Evolutionary conservation across 768 basidiomycete species (phyloP), one percentile per base, ranked within the genome.

Genomic region (Podaxis sp.): DNA sequence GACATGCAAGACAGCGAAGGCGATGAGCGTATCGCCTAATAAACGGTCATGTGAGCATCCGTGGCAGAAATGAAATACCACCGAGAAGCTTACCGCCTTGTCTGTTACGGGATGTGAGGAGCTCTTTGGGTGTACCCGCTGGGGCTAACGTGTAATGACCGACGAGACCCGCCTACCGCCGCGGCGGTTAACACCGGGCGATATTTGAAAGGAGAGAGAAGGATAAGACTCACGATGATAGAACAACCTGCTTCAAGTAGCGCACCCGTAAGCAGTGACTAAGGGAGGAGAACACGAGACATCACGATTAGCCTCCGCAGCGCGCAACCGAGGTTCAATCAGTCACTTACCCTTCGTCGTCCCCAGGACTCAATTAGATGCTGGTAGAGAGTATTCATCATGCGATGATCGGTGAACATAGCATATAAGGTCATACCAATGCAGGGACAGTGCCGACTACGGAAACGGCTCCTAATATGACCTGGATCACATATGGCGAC

Each of bases 1-100:
- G 28, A 93, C 88, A 57, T 92, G 90, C 26, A 92, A 73, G n/a
- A 92, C 82, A 0, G 88, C 91, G 67, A 92, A 92, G 0, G 89
- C 82, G 65, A 93, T 90, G 39, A 91, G 76, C 0, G 82, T 80
- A 61, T 88, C 83, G 49, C 89, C 88, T 80, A 64, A 2, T 26
- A 42, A 42, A 24, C 13, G 44, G 36, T 49, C 40, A 22, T 30
- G 30, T 51, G 17, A 24, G 40, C 42, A 17, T 9, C 13, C 42
- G 33, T 33, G 8, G 46, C 40, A 8, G 19, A n/a, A 48, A 44
- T 13, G 19, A 33, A 24, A 28, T 24, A 30, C 15, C 11, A 40
- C 11, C 28, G 24, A 5, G 40, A 4, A 22, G 57, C 71, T 60
- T 52, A 75, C 80, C 81, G 54, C 87, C 90, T 63, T 72, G 70